Evolutionary conservation across 164 flowering plant species (phyloP), one percentile per base, ranked within the genome.

Genomic region (Stephania cephalantha): DNA sequence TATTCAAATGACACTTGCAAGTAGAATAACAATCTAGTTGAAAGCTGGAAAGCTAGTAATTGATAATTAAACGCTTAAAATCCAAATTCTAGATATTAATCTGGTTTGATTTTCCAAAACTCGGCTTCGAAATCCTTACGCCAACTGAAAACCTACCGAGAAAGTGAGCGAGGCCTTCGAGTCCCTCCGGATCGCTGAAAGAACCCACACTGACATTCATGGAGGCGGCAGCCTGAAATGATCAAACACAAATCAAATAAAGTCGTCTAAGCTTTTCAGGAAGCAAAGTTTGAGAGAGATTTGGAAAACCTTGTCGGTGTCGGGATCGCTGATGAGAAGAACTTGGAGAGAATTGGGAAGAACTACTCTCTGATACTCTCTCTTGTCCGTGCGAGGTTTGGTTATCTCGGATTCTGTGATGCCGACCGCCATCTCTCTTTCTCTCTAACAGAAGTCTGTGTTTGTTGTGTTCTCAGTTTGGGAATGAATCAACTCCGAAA

Each of bases 151-250:
- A 42, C 79, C 71, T 85, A 95, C 99, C 99, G 0, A 95, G 97
- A 81, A 95, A 95, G 82, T 95, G 99, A 48, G 99, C 98, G 15
- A 95, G 92, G 13, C 99, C 99, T 76, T 91, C 97, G 25, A 95
- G 89, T 25, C 97, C 97, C 9, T 85, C 86, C 5, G 99, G 99
- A 76, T 95, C 95, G 52, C 92, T 84, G 78, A 88, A 93, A 10
- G 88, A 83, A 42, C 99, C 99, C 25, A 95, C 94, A 29, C 87
- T 61, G 67, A 93, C 99, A 79, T 81, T 70, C 99, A 95, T 95
- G 7, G 98, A 87, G 76, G 97, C 99, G 65, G 99, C 96, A 73
- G 90, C 87, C 96, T 93, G 82, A 35, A 73, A 74, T 65, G 58
- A 8, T 63, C n/a, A 71, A 74, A 46, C 42, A 68, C 63, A 72